These are phyloP conservation scores for Microascus cirrosus DNA, from an alignment of 2,329 filamentous ascomycete species.

Conservation along the genomic window DNA sequence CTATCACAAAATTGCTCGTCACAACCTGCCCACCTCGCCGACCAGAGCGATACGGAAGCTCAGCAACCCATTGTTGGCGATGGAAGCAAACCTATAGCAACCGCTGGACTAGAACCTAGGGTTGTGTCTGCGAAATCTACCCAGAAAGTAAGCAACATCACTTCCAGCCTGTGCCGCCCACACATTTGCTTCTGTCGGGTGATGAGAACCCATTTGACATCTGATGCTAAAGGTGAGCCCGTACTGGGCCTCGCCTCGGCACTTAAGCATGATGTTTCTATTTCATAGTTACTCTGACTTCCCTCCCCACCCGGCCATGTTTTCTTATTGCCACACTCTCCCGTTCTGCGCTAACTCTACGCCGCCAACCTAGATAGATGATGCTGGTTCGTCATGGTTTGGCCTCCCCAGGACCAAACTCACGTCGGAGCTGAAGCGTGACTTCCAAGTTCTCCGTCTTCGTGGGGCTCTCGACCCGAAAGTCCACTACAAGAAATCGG, in stretches of 20 bases:
- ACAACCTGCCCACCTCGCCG: neutral
- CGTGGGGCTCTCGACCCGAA: constrained; percentile 82
- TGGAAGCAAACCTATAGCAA: neutral
- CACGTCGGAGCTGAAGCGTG: constrained; percentile 76
- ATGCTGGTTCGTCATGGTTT: constrained; percentile 77
- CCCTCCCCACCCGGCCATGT: neutral
- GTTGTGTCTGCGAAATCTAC: neutral
- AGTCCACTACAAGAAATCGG: constrained; percentile 72
- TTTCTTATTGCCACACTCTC: neutral
- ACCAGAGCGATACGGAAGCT: neutral
- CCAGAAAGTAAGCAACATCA: neutral
- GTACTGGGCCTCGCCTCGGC: constrained; percentile 26
- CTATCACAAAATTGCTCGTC: constrained; percentile 6
- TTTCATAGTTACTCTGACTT: constrained; percentile 67
- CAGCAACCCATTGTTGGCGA: neutral
- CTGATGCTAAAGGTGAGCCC: constrained; percentile 1
- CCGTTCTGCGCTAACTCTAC: neutral
- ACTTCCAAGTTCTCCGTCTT: constrained; percentile 84
- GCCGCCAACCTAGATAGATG: constrained; percentile 19
- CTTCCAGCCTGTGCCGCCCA: neutral
- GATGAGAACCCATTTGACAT: constrained; percentile 29
- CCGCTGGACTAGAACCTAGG: neutral
- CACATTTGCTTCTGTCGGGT: constrained; percentile 9
- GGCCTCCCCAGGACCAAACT: constrained; percentile 75
- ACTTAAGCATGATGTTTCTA: constrained; percentile 48